Evolutionary conservation across 176 grass and related monocot genomes (phyloP).

Genomic region (sorghum (Sorghum bicolor)): Sorghum_bicolor_NCBIv3 NC_012873.2:46065001-46065500

Average conservation of each 20-base stretch:
- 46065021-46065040: neutral
- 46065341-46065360: neutral
- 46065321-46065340: neutral
- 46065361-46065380: neutral
- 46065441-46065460: neutral
- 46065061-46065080: neutral
- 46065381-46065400: neutral
- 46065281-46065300: neutral
- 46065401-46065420: neutral
- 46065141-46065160: neutral
- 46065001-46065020: too few relatives aligned
- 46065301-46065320: neutral
- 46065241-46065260: neutral
- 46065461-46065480: neutral
- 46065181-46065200: neutral
- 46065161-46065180: neutral
- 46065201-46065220: neutral
- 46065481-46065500: neutral
- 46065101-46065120: neutral
- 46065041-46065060: neutral
- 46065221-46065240: neutral
- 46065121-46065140: neutral
- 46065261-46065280: neutral
- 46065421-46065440: neutral
- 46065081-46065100: neutral